These are phyloP conservation scores for Hypseocharis bilobata DNA, from an alignment of 441 rosid species.

Conservation along the genomic window DNA sequence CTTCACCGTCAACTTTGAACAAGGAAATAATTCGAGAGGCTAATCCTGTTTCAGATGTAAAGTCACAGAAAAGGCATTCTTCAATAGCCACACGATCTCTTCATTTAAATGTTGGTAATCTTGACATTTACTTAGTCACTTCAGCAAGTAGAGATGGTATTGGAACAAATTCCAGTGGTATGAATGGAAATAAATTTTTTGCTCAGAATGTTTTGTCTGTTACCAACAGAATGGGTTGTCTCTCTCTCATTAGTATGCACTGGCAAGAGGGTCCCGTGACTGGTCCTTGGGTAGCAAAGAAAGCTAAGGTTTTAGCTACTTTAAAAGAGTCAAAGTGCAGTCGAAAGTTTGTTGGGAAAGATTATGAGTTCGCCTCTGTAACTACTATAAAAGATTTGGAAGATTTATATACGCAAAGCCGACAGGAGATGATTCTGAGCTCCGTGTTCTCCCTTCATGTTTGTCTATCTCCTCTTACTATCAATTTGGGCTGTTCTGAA, in stretches of 20 bases:
- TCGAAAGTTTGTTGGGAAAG: constrained; percentile 40
- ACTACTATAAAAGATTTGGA: constrained; percentile 50
- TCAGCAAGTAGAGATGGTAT: constrained; percentile 31
- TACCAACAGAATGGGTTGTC: constrained; percentile 36
- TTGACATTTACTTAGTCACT: constrained; percentile 52
- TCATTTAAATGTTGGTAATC: constrained; percentile 46
- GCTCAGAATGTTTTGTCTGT: constrained; percentile 48
- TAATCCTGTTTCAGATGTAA: constrained; percentile 29
- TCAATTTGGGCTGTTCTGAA: constrained; percentile 43
- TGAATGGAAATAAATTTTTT: constrained; percentile 33
- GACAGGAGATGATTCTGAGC: constrained; percentile 58
- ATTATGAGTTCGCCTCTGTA: constrained; percentile 64
- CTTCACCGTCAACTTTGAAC: constrained; percentile 33
- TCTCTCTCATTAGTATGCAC: constrained; percentile 55
- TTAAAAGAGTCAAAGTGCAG: constrained; percentile 45
- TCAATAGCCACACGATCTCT: constrained; percentile 40
- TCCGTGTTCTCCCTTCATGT: constrained; percentile 54
- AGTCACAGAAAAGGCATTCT: constrained; percentile 32
- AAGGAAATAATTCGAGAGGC: constrained; percentile 28
- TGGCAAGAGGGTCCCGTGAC: constrained; percentile 69
- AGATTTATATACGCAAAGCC: constrained; percentile 43
- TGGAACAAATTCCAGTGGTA: constrained; percentile 24
- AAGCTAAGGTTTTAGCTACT: constrained; percentile 66
- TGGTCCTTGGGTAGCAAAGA: constrained; percentile 66
- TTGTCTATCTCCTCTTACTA: constrained; percentile 38